phyloP scores from a whole-genome alignment of 2,329 filamentous ascomycete genomes.

The Botrytis squamosa region DNA sequence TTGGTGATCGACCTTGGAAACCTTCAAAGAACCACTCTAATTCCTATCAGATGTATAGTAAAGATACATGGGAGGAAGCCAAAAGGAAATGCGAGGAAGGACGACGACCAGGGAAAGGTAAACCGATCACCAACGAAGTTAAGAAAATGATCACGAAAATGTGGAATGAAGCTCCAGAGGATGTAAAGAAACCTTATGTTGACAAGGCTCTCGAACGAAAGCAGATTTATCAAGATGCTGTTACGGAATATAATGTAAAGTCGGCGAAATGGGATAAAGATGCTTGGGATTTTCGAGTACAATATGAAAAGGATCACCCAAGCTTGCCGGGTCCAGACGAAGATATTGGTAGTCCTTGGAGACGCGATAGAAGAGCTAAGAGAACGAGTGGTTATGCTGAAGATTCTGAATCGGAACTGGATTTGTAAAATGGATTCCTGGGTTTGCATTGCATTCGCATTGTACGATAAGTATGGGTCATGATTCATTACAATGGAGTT shows the following conservation, averaged over 20 bases:
- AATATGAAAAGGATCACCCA: conserved; percentile 55
- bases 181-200: conserved; percentile 74
- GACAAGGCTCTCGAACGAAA: conserved; percentile 72
- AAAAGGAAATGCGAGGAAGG: conserved; percentile 61
- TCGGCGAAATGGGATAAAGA: conserved; percentile 70
- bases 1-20: conserved; percentile 73
- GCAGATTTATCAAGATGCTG: conserved; percentile 56
- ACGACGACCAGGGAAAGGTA: conserved; percentile 62
- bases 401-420: conserved; percentile 36
- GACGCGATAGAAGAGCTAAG: conserved; percentile 39
- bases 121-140: conserved; percentile 74
- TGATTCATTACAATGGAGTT: conserved; percentile 19
- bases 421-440: conserved; percentile 24
- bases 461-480: conserved; percentile 21
- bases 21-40: conserved; percentile 76
- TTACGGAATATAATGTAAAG: conserved; percentile 60
- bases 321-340: conserved; percentile 42
- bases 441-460: conserved; percentile 21
- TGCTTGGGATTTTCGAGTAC: conserved; percentile 53
- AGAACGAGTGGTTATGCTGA: conserved; percentile 39
- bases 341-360: conserved; percentile 32
- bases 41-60: conserved; percentile 87
- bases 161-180: conserved; percentile 77
- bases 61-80: conserved; percentile 66
- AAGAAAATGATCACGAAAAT: conserved; percentile 82